phyloP scores from a whole-genome alignment of 2,329 filamentous ascomycete species.

The Seiridium cupressi region DNA sequence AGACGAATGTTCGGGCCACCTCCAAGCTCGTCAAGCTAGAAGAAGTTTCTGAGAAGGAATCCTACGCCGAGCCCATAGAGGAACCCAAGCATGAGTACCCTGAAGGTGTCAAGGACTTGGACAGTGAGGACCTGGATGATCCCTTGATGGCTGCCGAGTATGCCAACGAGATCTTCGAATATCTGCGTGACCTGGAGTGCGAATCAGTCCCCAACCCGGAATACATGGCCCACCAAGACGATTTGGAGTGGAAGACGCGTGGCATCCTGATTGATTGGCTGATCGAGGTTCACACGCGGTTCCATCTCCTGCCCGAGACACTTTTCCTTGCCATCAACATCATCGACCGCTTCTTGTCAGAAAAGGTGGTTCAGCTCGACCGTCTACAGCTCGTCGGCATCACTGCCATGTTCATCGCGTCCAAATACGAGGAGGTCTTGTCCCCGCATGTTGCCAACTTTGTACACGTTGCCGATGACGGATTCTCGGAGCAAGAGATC shows the following conservation, averaged over 20 bases:
- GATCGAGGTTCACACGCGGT: constrained; percentile 95
- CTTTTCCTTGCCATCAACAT: constrained; percentile 97
- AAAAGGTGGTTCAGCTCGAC: constrained; percentile 93
- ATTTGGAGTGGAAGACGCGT: constrained; percentile 98
- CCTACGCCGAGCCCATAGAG: constrained; percentile 21
- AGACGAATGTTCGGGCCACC: constrained; percentile 35
- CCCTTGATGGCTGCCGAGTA: constrained; percentile 98
- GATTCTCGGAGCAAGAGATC: constrained; percentile 93
- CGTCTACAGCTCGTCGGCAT: constrained; percentile 95
- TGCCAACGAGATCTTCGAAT: constrained; percentile 95
- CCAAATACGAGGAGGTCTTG: constrained; percentile 97
- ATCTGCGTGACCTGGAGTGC: constrained; percentile 82
- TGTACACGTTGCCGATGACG: constrained; percentile 93
- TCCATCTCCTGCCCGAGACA: constrained; percentile 92
- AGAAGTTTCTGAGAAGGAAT: constrained; percentile 29
- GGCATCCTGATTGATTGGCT: constrained; percentile 98
- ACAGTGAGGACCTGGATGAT: constrained; percentile 85
- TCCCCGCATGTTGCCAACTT: constrained; percentile 98
- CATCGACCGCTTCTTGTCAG: constrained; percentile 94
- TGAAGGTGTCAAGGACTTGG: constrained; percentile 62
- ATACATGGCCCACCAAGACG: constrained; percentile 93
- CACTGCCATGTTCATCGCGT: constrained; percentile 98
- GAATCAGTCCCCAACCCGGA: constrained; percentile 79
- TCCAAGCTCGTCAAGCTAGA: constrained; percentile 29
- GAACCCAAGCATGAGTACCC: constrained; percentile 27